Evolutionary conservation across 2,329 filamentous ascomycete species (phyloP).

Genomic region (Hypomyces perniciosus): DNA sequence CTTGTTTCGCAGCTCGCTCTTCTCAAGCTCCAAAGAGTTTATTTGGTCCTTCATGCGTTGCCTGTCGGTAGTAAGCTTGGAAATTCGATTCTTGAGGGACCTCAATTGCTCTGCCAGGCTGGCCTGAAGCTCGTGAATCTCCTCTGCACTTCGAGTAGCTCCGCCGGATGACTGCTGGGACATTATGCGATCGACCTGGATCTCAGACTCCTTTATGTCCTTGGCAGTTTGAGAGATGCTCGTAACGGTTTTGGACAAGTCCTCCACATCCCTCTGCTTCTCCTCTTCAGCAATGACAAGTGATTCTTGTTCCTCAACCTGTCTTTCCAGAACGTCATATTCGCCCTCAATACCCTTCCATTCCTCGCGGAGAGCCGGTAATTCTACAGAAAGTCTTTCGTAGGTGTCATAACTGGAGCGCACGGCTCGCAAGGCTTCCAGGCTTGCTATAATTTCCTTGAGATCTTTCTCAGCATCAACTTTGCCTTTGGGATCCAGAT

Average conservation of each 20-base stretch:
- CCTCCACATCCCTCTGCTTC: slow-evolving; percentile 66
- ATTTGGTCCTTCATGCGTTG: slow-evolving; percentile 66
- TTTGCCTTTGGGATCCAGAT: slow-evolving; percentile 56
- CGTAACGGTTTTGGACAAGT: slow-evolving; percentile 67
- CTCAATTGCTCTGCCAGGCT: slow-evolving; percentile 61
- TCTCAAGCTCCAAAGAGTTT: slow-evolving; percentile 67
- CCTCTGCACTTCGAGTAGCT: slow-evolving; percentile 65
- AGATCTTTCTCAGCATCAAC: slow-evolving; percentile 56
- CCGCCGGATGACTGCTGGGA: slow-evolving; percentile 68
- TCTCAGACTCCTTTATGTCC: slow-evolving; percentile 66
- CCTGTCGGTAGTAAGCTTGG: slow-evolving; percentile 61
- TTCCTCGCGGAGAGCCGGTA: slow-evolving; percentile 63
- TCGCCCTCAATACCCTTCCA: slow-evolving; percentile 56
- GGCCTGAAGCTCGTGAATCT: slow-evolving; percentile 74
- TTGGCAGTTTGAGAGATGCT: slow-evolving; percentile 66
- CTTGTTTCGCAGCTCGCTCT: slow-evolving; percentile 67
- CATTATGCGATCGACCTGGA: slow-evolving; percentile 67
- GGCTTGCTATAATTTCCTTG: slow-evolving; percentile 41
- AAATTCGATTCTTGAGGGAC: slow-evolving; percentile 54
- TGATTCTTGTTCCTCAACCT: slow-evolving; percentile 63
- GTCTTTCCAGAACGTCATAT: slow-evolving; percentile 51
- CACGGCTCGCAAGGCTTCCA: slow-evolving; percentile 56
- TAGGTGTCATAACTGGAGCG: slow-evolving; percentile 69
- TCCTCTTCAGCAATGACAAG: slow-evolving; percentile 58
- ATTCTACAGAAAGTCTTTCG: slow-evolving; percentile 61